These are phyloP conservation scores for Oryza rufipogon DNA, from an alignment of 176 grass and related monocot genomes.

Conservation along the genomic window DNA sequence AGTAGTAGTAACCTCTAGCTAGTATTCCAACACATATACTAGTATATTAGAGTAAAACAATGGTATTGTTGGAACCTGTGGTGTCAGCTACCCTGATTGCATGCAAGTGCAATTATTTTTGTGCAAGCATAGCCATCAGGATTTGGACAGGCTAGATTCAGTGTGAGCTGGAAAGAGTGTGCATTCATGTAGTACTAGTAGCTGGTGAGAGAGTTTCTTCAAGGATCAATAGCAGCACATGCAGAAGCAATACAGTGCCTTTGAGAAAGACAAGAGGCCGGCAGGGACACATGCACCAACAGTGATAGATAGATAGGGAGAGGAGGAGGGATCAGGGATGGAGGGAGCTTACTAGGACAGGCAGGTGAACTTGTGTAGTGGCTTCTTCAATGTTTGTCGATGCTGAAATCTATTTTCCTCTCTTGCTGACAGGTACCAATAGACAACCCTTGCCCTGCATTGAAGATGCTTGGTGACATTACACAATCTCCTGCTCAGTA, in stretches of 20 bases:
- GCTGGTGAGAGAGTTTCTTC: slow-evolving; percentile 41
- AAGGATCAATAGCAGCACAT: slow-evolving; percentile 30
- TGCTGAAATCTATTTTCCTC: slow-evolving; percentile 37
- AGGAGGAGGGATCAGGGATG: neutral
- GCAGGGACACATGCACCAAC: slow-evolving; percentile 37
- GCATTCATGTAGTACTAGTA: slow-evolving; percentile 38
- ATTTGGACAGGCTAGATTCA: neutral
- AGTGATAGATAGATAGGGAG: slow-evolving; percentile 14
- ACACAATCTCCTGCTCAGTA: slow-evolving; percentile 61
- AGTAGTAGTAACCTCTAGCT: slow-evolving; percentile 40
- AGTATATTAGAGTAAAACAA: neutral
- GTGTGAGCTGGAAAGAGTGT: slow-evolving; percentile 43
- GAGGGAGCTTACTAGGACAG: neutral
- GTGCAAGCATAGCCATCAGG: neutral
- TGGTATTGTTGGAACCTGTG: neutral
- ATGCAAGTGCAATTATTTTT: neutral
- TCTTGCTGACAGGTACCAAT: slow-evolving; percentile 69
- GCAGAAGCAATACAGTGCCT: slow-evolving; percentile 7
- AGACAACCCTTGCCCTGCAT: slow-evolving; percentile 87
- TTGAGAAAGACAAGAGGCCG: neutral
- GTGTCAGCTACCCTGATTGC: neutral
- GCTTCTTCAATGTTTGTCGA: slow-evolving; percentile 34
- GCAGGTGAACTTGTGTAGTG: slow-evolving; percentile 23
- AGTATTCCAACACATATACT: neutral
- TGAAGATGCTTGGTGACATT: slow-evolving; percentile 80